phyloP scores from a whole-genome alignment of 306 rosid species.

The Betula pendula region DNA sequence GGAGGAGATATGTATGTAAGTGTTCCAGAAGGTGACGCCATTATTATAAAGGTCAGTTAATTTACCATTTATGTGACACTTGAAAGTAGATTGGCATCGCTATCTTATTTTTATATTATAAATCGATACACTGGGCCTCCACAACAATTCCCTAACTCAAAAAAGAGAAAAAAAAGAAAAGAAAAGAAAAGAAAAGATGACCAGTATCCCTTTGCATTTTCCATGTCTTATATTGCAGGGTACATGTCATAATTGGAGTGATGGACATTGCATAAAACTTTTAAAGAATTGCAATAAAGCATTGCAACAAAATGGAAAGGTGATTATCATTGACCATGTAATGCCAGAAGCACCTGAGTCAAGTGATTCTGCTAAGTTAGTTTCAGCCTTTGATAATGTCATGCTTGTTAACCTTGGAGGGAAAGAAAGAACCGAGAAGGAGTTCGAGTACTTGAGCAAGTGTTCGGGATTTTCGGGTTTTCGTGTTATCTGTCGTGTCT shows the following conservation, averaged over 20 bases:
- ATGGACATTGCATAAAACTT: conserved; percentile 4
- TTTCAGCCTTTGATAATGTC: not conserved
- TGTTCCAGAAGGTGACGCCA: conserved; percentile 42
- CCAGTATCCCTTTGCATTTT: no score
- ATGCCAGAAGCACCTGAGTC: conserved; percentile 3
- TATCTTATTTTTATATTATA: no score
- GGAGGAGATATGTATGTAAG: conserved; percentile 35
- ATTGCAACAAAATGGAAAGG: conserved; percentile 1
- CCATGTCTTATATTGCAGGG: conserved; percentile 9
- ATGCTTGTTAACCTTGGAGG: conserved; percentile 1
- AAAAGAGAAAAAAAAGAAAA: no score
- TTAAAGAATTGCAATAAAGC: not conserved
- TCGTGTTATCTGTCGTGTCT: not conserved
- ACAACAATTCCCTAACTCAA: no score
- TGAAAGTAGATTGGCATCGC: not conserved
- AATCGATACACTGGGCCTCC: no score
- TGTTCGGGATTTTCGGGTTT: conserved; percentile 8
- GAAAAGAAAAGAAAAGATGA: no score
- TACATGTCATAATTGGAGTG: conserved; percentile 23
- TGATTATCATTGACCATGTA: conserved; percentile 6
- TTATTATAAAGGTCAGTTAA: conserved; percentile 35
- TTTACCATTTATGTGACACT: not conserved
- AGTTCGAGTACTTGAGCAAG: conserved; percentile 7
- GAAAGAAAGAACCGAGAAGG: conserved; percentile 10
- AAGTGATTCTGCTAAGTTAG: conserved; percentile 5